Percentiles rank a stretch among this genome's conserved stretches.
phyloP scores from a whole-genome alignment of 163 green algal genomes.

The Prototheca cutis region DNA sequence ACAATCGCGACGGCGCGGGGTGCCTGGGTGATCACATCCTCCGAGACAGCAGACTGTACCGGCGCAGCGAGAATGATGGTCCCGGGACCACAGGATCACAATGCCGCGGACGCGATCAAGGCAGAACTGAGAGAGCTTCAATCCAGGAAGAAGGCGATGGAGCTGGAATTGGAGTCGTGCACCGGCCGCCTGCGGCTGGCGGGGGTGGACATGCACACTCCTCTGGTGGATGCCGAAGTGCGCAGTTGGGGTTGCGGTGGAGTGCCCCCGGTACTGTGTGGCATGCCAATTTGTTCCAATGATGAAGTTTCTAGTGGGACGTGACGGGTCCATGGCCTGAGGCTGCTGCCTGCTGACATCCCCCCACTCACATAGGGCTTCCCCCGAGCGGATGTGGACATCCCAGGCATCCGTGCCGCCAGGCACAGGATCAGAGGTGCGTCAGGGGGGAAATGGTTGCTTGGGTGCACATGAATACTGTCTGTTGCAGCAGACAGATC shows the following conservation, averaged over 20 bases:
- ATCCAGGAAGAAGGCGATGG: neutral
- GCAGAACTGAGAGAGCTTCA: neutral
- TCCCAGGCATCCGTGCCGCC: conserved; percentile 4
- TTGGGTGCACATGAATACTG: neutral
- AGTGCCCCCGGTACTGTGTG: neutral
- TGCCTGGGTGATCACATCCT: neutral
- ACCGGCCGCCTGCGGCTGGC: neutral
- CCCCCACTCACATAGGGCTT: conserved; percentile 8
- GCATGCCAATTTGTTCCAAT: neutral
- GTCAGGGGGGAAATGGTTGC: neutral
- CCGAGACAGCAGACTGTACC: neutral
- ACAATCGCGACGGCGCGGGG: no score
- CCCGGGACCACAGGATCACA: neutral
- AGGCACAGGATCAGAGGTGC: conserved; percentile 8
- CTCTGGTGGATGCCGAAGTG: conserved; percentile 14
- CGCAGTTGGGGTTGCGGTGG: neutral
- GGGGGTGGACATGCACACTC: conserved; percentile 9
- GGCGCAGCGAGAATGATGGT: neutral
- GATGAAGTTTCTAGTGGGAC: neutral
- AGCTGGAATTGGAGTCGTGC: neutral
- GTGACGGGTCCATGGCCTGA: no score
- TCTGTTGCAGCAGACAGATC: no score
- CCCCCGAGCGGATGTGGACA: conserved; percentile 8
- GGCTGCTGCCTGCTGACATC: neutral
- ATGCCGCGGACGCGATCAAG: no score